These are phyloP conservation scores for Dactylellina leptospora DNA, from an alignment of 2,329 filamentous ascomycete species.

Conservation along the genomic window DNA sequence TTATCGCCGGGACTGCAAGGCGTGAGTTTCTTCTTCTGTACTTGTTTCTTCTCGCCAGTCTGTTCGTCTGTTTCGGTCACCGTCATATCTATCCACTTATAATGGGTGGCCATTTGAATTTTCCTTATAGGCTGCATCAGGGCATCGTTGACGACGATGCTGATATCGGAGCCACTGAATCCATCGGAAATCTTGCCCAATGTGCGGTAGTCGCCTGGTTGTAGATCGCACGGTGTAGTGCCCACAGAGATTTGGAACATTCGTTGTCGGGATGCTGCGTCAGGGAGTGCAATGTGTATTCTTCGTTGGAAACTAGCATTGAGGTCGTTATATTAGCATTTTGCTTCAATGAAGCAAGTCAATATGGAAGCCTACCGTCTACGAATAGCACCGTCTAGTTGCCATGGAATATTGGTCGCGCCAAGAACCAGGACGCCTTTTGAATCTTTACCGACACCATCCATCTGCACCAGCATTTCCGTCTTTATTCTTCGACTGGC, in stretches of 20 bases:
- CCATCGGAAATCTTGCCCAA: constrained; percentile 86
- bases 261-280: constrained; percentile 82
- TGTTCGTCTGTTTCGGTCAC: constrained; percentile 75
- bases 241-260: constrained; percentile 98
- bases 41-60: constrained; percentile 63
- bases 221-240: constrained; percentile 85
- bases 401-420: constrained; percentile 98
- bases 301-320: constrained; percentile 78
- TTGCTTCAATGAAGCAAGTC: no score
- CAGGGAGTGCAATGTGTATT: constrained; percentile 93
- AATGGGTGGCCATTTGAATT: constrained; percentile 97
- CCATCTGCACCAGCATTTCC: constrained; percentile 98
- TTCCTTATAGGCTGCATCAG: constrained; percentile 97
- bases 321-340: constrained; percentile 14
- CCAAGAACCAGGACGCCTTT: constrained; percentile 93
- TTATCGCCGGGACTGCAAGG: constrained; percentile 92
- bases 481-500: constrained; percentile 98
- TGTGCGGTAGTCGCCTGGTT: constrained; percentile 77
- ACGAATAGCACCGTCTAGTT: constrained; percentile 93
- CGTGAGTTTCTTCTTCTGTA: constrained; percentile 71
- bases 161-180: constrained; percentile 95
- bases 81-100: constrained; percentile 76
- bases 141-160: constrained; percentile 92
- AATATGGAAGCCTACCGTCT: constrained; percentile 67
- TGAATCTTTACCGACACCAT: constrained; percentile 95